Evolutionary conservation across 2,329 filamentous ascomycete genomes (phyloP).

Genomic region (Niveomyces coronatus): DNA sequence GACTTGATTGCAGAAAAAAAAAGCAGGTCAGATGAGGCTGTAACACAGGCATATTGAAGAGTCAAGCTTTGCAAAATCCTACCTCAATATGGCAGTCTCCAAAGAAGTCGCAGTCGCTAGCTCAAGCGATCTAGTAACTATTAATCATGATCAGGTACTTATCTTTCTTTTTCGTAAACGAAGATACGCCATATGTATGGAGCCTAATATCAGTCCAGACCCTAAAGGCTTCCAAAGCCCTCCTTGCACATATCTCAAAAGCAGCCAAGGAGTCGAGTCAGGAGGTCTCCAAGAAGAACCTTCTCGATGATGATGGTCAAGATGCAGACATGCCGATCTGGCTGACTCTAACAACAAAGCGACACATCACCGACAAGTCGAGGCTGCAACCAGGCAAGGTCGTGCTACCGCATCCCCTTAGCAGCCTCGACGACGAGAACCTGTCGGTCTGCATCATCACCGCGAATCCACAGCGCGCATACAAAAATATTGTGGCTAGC

Average conservation of each 20-base stretch:
- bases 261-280: constrained; percentile 36
- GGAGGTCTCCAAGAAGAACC: constrained; percentile 45
- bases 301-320: constrained; percentile 36
- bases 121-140: constrained; percentile 22
- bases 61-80: constrained; percentile 14
- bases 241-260: constrained; percentile 52
- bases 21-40: background rate
- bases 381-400: constrained; percentile 80
- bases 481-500: constrained; percentile 78
- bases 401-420: constrained; percentile 63
- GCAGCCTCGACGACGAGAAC: constrained; percentile 43
- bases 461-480: constrained; percentile 68
- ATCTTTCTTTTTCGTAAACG: background rate
- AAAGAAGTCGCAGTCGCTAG: constrained; percentile 27
- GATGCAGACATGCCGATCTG: constrained; percentile 45
- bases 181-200: background rate
- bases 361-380: constrained; percentile 59
- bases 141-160: constrained; percentile 32
- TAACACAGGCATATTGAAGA: too few species aligned
- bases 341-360: constrained; percentile 55
- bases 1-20: constrained; percentile 5
- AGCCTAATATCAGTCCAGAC: constrained; percentile 29
- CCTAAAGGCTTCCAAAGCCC: constrained; percentile 52
- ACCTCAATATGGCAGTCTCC: constrained; percentile 29
- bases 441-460: constrained; percentile 78